Conservation (phyloP, 1,284 basidiomycete species). For the Pseudozyma flocculosa region DNA sequence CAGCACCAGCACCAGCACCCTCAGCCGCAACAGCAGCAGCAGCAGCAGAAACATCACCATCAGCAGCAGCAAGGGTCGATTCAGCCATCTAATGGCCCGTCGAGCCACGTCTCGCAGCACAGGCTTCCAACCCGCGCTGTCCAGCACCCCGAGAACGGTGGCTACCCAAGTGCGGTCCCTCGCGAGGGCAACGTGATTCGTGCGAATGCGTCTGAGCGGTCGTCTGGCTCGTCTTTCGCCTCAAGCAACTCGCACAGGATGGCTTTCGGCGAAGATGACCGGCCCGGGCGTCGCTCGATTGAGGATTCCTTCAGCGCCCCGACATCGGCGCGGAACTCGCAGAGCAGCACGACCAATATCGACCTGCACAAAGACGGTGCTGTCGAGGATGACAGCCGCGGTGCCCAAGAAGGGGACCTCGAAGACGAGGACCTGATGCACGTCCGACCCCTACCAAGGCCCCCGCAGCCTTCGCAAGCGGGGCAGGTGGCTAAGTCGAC, state of each 20-base stretch:
- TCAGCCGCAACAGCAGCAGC: no score
- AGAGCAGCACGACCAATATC: conserved; percentile 19
- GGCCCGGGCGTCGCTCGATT: conserved; percentile 18
- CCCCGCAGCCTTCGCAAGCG: conserved; percentile 14
- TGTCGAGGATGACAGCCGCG: background rate
- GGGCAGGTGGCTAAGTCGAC: no score
- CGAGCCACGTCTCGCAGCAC: no score
- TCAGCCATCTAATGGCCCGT: no score
- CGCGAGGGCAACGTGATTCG: background rate
- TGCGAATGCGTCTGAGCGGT: conserved; percentile 36
- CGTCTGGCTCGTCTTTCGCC: conserved; percentile 44
- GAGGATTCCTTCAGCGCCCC: conserved; percentile 46
- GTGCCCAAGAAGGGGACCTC: conserved; percentile 22
- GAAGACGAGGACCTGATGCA: conserved; percentile 41
- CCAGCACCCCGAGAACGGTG: no score
- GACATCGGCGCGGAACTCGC: conserved; percentile 48
- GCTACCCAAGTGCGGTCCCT: no score
- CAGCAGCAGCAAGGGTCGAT: no score
- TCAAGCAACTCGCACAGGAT: conserved; percentile 20
- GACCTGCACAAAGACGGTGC: conserved; percentile 9
- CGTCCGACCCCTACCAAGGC: conserved; percentile 39
- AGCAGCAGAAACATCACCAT: no score
- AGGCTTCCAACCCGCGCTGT: no score
- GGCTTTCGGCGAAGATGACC: conserved; percentile 23
- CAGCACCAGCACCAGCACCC: no score